A percentile compares a stretch with the other conserved stretches of the same genome.
Conservation (phyloP, 768 basidiomycete species). For the Terana coerulea region DNA sequence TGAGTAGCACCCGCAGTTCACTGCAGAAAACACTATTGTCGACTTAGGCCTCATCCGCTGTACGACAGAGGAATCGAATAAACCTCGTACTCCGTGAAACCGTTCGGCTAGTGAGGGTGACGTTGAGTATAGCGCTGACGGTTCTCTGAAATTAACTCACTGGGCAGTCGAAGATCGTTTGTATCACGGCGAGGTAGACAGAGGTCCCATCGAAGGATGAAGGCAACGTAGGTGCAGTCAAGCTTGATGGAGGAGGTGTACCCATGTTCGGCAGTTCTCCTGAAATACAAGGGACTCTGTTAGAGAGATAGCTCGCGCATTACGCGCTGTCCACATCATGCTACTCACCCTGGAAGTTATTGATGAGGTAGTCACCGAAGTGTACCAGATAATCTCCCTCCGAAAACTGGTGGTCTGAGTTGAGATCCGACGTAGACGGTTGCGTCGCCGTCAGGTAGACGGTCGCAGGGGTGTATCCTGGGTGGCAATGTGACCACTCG, state of each 20-base stretch:
- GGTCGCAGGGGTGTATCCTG: slow-evolving; percentile 5
- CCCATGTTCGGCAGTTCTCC: not conserved
- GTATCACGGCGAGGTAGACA: not conserved
- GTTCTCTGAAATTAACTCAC: not conserved
- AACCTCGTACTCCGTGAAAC: not conserved
- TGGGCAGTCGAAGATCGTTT: not conserved
- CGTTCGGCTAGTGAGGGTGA: not conserved
- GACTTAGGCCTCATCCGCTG: not conserved
- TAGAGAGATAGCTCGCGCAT: not conserved
- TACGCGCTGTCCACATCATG: not conserved
- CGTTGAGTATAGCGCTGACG: not conserved
- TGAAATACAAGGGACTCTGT: not conserved
- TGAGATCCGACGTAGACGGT: not conserved
- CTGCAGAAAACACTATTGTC: no score
- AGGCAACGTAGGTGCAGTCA: no score
- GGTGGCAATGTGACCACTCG: slow-evolving; percentile 3
- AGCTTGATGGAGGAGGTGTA: not conserved
- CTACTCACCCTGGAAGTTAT: slow-evolving; percentile 4
- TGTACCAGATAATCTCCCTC: not conserved
- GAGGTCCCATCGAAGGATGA: no score
- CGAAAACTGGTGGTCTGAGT: slow-evolving; percentile 2
- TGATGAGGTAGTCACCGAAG: not conserved
- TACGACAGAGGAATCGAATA: not conserved
- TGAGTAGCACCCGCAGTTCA: no score
- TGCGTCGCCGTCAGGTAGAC: not conserved